These are phyloP conservation scores for Aphanoascus verrucosus DNA, from an alignment of 2,329 filamentous ascomycete species.

Conservation along the genomic window DNA sequence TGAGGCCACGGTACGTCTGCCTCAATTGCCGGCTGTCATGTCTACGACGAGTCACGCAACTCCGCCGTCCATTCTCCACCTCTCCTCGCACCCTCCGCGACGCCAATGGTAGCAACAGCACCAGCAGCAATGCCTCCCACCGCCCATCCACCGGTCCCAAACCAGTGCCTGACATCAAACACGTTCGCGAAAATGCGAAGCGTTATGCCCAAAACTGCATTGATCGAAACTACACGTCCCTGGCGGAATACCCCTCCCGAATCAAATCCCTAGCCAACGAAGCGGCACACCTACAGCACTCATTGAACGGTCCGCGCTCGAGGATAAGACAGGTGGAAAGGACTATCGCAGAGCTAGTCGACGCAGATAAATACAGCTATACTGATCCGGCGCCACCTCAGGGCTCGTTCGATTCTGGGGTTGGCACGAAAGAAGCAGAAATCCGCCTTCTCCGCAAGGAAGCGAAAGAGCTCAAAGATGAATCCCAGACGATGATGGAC, in stretches of 20 bases:
- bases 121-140: neutral
- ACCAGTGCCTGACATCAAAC: slow-evolving; percentile 69
- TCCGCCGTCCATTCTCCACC: slow-evolving; percentile 6
- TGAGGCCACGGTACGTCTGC: slow-evolving; percentile 11
- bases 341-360: slow-evolving; percentile 28
- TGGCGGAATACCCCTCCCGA: slow-evolving; percentile 42
- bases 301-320: slow-evolving; percentile 33
- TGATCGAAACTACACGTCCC: slow-evolving; percentile 66
- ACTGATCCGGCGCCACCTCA: no score
- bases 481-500: slow-evolving; percentile 24
- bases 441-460: slow-evolving; percentile 27
- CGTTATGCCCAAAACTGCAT: slow-evolving; percentile 74
- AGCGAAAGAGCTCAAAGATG: slow-evolving; percentile 31
- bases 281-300: slow-evolving; percentile 30
- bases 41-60: neutral
- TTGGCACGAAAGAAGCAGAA: slow-evolving; percentile 12
- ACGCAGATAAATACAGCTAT: no score
- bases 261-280: slow-evolving; percentile 39
- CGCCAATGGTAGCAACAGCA: neutral
- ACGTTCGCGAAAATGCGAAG: slow-evolving; percentile 75
- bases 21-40: slow-evolving; percentile 13
- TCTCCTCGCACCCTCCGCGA: neutral
- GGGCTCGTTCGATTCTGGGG: slow-evolving; percentile 11
- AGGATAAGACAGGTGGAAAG: slow-evolving; percentile 37
- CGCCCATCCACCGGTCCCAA: slow-evolving; percentile 44